These are phyloP conservation scores for Solanum hybrid DNA, from an alignment of 305 asterid species.

Conservation along the genomic window DNA sequence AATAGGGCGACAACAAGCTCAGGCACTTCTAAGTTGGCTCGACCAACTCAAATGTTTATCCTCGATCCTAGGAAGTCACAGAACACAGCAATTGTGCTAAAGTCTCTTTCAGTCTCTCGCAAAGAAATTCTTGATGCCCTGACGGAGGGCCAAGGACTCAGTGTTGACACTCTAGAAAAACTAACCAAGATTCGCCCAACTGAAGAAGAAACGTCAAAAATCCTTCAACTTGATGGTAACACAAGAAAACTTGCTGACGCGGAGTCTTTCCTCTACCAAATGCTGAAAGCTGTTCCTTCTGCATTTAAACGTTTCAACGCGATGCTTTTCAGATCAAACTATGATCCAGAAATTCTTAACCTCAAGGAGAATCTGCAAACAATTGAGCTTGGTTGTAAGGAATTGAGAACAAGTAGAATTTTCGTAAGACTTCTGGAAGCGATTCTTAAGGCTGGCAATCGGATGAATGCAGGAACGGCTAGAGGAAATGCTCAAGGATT, in stretches of 20 bases:
- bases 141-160: conserved; percentile 54
- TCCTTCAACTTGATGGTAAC: conserved; percentile 52
- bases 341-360: conserved; percentile 55
- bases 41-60: conserved; percentile 39
- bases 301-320: conserved; percentile 57
- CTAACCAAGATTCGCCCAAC: conserved; percentile 63
- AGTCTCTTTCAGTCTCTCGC: conserved; percentile 49
- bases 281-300: conserved; percentile 58
- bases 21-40: conserved; percentile 21
- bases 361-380: conserved; percentile 57
- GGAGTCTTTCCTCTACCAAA: conserved; percentile 66
- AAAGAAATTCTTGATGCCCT: conserved; percentile 53
- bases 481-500: conserved; percentile 80
- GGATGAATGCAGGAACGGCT: conserved; percentile 70
- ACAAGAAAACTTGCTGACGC: conserved; percentile 64
- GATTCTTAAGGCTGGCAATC: conserved; percentile 74
- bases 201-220: conserved; percentile 47
- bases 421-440: conserved; percentile 74
- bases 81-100: conserved; percentile 65
- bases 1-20: conserved; percentile 14
- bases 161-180: conserved; percentile 58
- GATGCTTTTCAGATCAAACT: conserved; percentile 58
- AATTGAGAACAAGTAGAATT: conserved; percentile 43
- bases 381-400: conserved; percentile 58
- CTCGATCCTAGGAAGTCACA: conserved; percentile 77